Base-by-base conservation (phyloP, 78 protist species). In the Guillardia theta region DNA sequence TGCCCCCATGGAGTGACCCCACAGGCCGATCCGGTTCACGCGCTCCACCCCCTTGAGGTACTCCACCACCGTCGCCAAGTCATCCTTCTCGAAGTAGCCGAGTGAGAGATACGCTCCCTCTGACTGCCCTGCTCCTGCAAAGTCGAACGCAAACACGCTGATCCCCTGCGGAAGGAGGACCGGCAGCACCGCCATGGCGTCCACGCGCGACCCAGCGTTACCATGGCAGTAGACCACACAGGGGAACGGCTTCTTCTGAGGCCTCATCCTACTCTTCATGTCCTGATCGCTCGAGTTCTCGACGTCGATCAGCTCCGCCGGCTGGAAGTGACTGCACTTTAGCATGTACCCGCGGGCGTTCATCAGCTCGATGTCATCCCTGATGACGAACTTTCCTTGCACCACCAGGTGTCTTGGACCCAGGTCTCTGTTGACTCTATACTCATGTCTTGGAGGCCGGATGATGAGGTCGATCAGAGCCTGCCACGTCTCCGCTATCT, bases 171-270 rank as follows among this genome's bases (percentile, higher is more conserved):
- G 93, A 3, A 88, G 64, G 6, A 88, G 62, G 8, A 45, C 64
- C 0, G 54, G 93, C 8, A 88, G 62, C 1, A 88, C 43, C 70
- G 62, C 4, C 39, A 48, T 0, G 12, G 93, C 93, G 37, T 88
- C 93, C 21, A 45, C 54, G 1, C 93, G 62, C 8, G 93, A 88
- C 9, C 93, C 93, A n/a, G 93, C 93, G 8, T 88, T 88, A 5
- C 93, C 93, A 48, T 88, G 93, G 93, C 93, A 88, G 93, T 48
- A 88, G 41, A 88, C 62, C 93, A 88, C 64, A 27, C 93, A 88
- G 0, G 93, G 93, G 10, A 48, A 48, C 30, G 93, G 64, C 22
- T 4, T 18, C 22, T 8, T 0, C 2, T 41, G 22, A 10, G 93
- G 76, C 37, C 93, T 8, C 36, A 80, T 18, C 8, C 37, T 70